These are phyloP conservation scores for Rhizoclosmatium globosum DNA, from an alignment of 192 early-diverging fungal genomes.

Conservation along the genomic window DNA sequence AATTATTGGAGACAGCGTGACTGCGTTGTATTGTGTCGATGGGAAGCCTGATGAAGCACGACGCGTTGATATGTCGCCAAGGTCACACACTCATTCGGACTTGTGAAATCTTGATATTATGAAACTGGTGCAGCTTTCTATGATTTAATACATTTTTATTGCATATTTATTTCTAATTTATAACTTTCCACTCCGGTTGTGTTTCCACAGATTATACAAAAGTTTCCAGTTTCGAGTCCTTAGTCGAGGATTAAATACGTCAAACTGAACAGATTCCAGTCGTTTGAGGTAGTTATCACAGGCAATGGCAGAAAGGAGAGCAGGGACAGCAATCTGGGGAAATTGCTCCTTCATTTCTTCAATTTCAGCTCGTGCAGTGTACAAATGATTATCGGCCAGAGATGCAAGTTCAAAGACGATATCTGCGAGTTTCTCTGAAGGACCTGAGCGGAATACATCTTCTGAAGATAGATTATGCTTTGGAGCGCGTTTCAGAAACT, in stretches of 20 bases:
- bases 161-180: slow-evolving; percentile 25
- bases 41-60: slow-evolving; percentile 32
- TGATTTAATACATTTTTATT: neutral
- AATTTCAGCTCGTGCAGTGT: slow-evolving; percentile 69
- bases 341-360: slow-evolving; percentile 2
- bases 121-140: too few species aligned
- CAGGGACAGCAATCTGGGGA: slow-evolving; percentile 68
- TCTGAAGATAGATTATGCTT: slow-evolving; percentile 83
- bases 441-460: slow-evolving; percentile 69
- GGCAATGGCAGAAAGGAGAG: slow-evolving; percentile 75
- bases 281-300: slow-evolving; percentile 75
- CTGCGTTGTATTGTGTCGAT: slow-evolving; percentile 54
- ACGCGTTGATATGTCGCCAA: slow-evolving; percentile 22
- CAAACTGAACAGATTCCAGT: slow-evolving; percentile 82
- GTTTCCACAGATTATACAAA: slow-evolving; percentile 68
- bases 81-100: neutral
- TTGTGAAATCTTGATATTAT: too few species aligned
- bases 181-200: slow-evolving; percentile 47
- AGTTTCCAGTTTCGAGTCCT: slow-evolving; percentile 72
- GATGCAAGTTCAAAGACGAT: slow-evolving; percentile 90
- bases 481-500: neutral
- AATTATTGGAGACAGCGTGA: slow-evolving; percentile 67
- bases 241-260: slow-evolving; percentile 78
- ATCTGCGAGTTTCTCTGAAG: slow-evolving; percentile 66
- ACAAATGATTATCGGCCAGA: slow-evolving; percentile 77